Evolutionary conservation across 257 asterid genomes (phyloP).

Genomic region (Salvia miltiorrhiza): DNA sequence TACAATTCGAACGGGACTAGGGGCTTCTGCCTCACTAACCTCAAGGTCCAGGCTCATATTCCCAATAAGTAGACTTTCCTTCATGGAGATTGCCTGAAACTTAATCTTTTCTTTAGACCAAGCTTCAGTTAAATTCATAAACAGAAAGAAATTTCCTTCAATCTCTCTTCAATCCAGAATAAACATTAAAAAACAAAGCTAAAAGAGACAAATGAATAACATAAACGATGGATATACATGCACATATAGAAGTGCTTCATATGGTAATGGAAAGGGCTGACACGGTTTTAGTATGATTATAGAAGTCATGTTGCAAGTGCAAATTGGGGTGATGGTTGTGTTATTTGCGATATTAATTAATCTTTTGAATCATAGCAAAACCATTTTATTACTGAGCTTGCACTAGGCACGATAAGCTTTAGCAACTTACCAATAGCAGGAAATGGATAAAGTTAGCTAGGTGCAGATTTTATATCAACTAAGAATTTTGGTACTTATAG

Average conservation of each 20-base stretch:
- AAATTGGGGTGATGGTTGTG: too few species aligned
- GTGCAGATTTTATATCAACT: neutral
- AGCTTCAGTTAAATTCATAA: neutral
- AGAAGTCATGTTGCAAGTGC: too few species aligned
- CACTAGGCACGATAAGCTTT: neutral
- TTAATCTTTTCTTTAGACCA: conserved; percentile 8
- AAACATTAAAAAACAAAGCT: neutral
- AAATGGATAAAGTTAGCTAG: too few species aligned
- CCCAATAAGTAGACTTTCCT: conserved; percentile 73
- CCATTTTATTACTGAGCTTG: neutral
- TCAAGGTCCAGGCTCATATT: conserved; percentile 69
- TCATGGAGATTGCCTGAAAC: conserved; percentile 71
- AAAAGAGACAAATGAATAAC: neutral
- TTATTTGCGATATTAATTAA: too few species aligned
- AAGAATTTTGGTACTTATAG: neutral
- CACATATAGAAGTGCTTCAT: neutral
- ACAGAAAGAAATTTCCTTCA: neutral
- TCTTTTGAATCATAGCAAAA: neutral
- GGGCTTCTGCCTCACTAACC: conserved; percentile 28
- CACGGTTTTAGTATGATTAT: neutral
- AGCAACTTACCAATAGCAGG: too few species aligned
- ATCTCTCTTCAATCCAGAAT: neutral
- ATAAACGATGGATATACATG: neutral
- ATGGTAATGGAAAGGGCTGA: neutral
- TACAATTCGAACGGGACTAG: conserved; percentile 57